These are phyloP conservation scores for Psilocybe subaeruginosa DNA, from an alignment of 768 basidiomycete genomes.

Conservation along the genomic window DNA sequence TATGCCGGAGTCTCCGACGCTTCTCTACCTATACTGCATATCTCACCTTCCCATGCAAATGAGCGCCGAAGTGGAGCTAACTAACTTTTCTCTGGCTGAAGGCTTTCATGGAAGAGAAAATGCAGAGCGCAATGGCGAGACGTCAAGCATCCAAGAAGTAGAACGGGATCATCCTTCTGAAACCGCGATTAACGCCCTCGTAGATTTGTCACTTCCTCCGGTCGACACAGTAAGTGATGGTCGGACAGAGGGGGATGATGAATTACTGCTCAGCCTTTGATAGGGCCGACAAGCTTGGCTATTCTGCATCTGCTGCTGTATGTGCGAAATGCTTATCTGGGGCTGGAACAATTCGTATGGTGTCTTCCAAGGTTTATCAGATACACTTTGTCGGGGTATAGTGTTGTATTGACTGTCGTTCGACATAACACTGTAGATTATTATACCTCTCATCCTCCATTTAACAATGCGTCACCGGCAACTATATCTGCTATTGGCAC, in stretches of 20 bases:
- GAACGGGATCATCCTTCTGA: neutral
- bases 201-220: neutral
- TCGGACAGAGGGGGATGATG: neutral
- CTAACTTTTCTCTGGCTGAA: neutral
- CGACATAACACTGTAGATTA: neutral
- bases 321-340: neutral
- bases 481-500: neutral
- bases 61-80: neutral
- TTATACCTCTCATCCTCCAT: neutral
- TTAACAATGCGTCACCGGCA: neutral
- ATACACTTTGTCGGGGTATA: neutral
- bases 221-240: neutral
- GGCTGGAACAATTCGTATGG: slow-evolving; percentile 3
- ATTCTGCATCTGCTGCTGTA: neutral
- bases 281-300: slow-evolving; percentile 4
- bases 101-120: neutral
- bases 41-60: neutral
- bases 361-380: neutral
- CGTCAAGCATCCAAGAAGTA: neutral
- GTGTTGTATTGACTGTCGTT: neutral
- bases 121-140: neutral
- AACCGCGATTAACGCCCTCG: neutral
- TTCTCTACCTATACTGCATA: neutral
- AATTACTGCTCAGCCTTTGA: neutral
- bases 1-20: no score